Evolutionary conservation across 768 basidiomycete genomes (phyloP).

Genomic region (Tylopilus balloui): DNA sequence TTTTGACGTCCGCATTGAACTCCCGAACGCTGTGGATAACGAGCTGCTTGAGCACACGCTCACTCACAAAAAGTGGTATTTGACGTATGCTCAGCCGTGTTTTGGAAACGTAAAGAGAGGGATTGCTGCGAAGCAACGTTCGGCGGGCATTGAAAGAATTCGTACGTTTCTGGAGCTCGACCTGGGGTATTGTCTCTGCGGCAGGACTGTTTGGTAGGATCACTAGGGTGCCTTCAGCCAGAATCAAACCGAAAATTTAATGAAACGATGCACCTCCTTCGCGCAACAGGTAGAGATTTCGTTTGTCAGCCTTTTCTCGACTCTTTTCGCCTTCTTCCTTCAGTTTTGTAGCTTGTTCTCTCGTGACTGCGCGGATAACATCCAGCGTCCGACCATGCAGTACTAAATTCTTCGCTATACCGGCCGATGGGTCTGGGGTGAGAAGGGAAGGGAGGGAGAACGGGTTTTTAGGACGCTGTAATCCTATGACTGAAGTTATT

Average conservation of each 20-base stretch:
- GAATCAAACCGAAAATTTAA: neutral
- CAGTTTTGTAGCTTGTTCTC: constrained; percentile 82
- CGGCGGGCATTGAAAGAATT: constrained; percentile 82
- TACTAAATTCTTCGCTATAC: constrained; percentile 76
- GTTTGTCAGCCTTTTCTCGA: constrained; percentile 87
- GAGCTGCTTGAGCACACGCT: constrained; percentile 84
- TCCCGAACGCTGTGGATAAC: constrained; percentile 73
- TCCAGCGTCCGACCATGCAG: constrained; percentile 92
- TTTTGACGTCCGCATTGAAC: constrained; percentile 77
- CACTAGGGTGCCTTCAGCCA: constrained; percentile 44
- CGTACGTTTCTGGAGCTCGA: constrained; percentile 83
- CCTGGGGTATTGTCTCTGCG: constrained; percentile 60
- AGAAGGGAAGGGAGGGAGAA: constrained; percentile 86
- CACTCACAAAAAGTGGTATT: constrained; percentile 85
- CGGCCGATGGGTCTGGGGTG: constrained; percentile 88
- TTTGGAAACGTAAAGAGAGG: constrained; percentile 89
- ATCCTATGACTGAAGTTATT: neutral
- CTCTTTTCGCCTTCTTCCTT: constrained; percentile 84
- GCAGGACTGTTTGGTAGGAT: constrained; percentile 86
- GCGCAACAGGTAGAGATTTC: constrained; percentile 91
- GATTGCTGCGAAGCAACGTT: constrained; percentile 81
- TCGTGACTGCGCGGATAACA: constrained; percentile 83
- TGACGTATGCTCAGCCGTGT: constrained; percentile 93
- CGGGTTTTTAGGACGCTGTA: constrained; percentile 70
- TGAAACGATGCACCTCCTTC: constrained; percentile 71